phyloP scores from a whole-genome alignment of 257 asterid genomes.

The Linaria vulgaris region DNA sequence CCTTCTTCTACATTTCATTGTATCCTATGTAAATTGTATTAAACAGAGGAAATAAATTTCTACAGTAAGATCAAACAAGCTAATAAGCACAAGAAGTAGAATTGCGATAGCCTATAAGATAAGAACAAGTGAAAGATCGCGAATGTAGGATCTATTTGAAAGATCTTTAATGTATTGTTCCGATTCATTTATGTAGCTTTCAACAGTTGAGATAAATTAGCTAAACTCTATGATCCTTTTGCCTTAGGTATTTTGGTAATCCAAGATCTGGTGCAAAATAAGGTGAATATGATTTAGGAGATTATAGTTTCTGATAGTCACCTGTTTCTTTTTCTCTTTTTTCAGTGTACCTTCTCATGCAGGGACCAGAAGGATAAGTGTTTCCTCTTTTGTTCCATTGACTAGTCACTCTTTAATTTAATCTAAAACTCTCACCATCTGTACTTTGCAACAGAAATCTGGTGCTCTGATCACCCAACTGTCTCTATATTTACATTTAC shows the following conservation, averaged over 20 bases:
- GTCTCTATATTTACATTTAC: background rate
- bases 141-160: background rate
- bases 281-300: background rate
- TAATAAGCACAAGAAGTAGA: too few species aligned
- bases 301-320: too few species aligned
- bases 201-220: background rate
- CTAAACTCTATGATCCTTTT: background rate
- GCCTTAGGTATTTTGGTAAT: background rate
- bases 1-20: slow-evolving; percentile 12
- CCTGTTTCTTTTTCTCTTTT: too few species aligned
- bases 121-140: background rate
- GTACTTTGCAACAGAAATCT: background rate
- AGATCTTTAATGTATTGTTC: too few species aligned
- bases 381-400: too few species aligned
- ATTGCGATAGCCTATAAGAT: background rate
- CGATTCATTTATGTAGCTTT: background rate
- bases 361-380: too few species aligned
- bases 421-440: too few species aligned
- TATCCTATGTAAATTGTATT: background rate
- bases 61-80: too few species aligned
- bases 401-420: too few species aligned
- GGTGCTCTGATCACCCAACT: background rate
- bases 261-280: background rate
- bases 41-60: too few species aligned
- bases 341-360: too few species aligned